Percentiles rank a stretch among this genome's conserved stretches.
Evolutionary conservation across 805 yeast genomes (phyloP).

Genomic region (Saccharomycopsis oosterbeekiorum): DNA sequence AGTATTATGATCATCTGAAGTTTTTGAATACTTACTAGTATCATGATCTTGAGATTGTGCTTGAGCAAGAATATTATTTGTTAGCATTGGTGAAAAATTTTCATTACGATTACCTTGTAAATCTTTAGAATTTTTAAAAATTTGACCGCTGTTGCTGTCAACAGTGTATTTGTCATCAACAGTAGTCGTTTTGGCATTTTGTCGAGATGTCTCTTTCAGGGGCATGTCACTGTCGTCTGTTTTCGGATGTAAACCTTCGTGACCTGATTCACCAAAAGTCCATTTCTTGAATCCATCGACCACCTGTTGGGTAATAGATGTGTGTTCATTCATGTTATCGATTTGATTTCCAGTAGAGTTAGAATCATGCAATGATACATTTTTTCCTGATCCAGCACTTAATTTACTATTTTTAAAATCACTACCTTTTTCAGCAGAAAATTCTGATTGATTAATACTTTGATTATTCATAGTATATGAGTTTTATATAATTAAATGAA

Average conservation of each 20-base stretch:
- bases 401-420: background rate
- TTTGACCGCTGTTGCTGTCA: too few relatives aligned
- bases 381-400: background rate
- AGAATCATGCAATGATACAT: background rate
- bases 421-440: background rate
- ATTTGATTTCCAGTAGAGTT: background rate
- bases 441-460: background rate
- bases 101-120: background rate
- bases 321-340: background rate
- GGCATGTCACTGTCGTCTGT: background rate
- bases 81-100: background rate
- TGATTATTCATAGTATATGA: background rate
- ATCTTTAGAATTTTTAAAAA: background rate
- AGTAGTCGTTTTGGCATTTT: background rate
- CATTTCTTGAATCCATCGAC: background rate
- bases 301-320: background rate
- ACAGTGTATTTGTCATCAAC: too few relatives aligned
- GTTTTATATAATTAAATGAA: too few relatives aligned
- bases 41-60: background rate
- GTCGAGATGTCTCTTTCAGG: background rate
- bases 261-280: background rate
- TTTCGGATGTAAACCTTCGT: background rate
- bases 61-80: background rate
- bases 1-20: background rate
- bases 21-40: background rate